Base-by-base conservation (phyloP, 257 asterid genomes). In the Solanum pennellii region DNA sequence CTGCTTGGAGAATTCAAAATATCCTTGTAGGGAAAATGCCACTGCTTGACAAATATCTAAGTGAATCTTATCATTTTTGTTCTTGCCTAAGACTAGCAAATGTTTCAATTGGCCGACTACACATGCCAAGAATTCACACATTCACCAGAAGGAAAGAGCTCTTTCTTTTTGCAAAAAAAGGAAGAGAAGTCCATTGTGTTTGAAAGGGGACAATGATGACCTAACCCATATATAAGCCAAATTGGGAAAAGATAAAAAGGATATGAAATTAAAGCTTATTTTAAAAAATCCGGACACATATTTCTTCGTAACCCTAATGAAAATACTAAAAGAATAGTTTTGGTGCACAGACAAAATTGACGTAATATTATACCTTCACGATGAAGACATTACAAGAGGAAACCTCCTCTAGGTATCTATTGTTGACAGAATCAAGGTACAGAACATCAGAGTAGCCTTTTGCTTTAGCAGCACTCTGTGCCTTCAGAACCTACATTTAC, bases 301-400 rank as follows among this genome's bases (percentile, higher is more conserved):
- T 68, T 27, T 68, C 39, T 27, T 29, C 9, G 75, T 29, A 71
- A 29, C 42, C 77, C 7, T 31, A 29, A 31, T 31, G 42, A 71
- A 71, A 71, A 31, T 71, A 71, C 76, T 15, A 71, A 31, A 68
- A 31, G n/a, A 71, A 31, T 31, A 2, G 20, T 71, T 71, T 69
- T 12, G 41, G 35, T 29, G 23, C 41, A 69, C 75, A 69, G 39
- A 69, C 15, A 29, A 69, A 69, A 69, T 69, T 71, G 77, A 71
- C 42, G 3, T 7, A 29, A 71, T 1, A 15, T 3, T 69, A 15
- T 71, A 97, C 99, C 99, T 97, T 96, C 47, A 97, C 98, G 49
- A 97, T 89, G 89, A 97, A 96, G 77, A 97, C 97, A 74, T 97
- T 97, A 93, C 98, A 94, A 84, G 99, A 92, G 88, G 99, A 97